Evolutionary conservation across 306 rosid species (phyloP).

Genomic region (Albizia julibrissin): DNA sequence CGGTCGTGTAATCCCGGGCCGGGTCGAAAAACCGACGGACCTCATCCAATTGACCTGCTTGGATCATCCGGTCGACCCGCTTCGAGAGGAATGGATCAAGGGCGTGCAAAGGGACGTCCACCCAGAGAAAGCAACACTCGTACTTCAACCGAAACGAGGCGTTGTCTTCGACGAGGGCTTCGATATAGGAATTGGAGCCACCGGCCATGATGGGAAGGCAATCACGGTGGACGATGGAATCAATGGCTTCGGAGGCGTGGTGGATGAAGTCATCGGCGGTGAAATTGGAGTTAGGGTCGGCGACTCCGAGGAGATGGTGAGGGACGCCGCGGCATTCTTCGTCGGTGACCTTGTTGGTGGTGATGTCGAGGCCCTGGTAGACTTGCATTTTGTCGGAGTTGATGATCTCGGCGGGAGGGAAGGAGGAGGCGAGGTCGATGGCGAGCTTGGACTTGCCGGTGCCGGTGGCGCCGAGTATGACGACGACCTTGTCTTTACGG

Average conservation of each 20-base stretch:
- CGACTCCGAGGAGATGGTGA: slow-evolving; percentile 63
- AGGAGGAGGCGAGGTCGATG: slow-evolving; percentile 65
- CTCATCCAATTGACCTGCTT: slow-evolving; percentile 42
- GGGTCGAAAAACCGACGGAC: slow-evolving; percentile 43
- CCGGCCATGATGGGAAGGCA: slow-evolving; percentile 52
- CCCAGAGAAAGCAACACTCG: slow-evolving; percentile 56
- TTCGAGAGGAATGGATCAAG: slow-evolving; percentile 40
- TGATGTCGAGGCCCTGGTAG: slow-evolving; percentile 66
- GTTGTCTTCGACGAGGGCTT: slow-evolving; percentile 36
- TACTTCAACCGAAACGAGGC: slow-evolving; percentile 33
- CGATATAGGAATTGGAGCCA: slow-evolving; percentile 51
- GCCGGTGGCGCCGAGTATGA: slow-evolving; percentile 85
- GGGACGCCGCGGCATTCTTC: slow-evolving; percentile 68
- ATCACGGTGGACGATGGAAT: slow-evolving; percentile 39
- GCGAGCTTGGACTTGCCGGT: slow-evolving; percentile 82
- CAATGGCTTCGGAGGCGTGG: slow-evolving; percentile 39
- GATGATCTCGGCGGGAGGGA: slow-evolving; percentile 62
- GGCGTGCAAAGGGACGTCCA: slow-evolving; percentile 25
- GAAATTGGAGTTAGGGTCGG: slow-evolving; percentile 41
- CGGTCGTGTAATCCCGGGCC: slow-evolving; percentile 28
- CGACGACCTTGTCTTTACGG: slow-evolving; percentile 57
- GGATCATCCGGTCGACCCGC: slow-evolving; percentile 51
- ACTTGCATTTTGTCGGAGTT: slow-evolving; percentile 91
- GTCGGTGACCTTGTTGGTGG: slow-evolving; percentile 71
- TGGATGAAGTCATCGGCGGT: slow-evolving; percentile 40